Evolutionary conservation across 768 basidiomycete species (phyloP).

Genomic region (Trametes villosa): DNA sequence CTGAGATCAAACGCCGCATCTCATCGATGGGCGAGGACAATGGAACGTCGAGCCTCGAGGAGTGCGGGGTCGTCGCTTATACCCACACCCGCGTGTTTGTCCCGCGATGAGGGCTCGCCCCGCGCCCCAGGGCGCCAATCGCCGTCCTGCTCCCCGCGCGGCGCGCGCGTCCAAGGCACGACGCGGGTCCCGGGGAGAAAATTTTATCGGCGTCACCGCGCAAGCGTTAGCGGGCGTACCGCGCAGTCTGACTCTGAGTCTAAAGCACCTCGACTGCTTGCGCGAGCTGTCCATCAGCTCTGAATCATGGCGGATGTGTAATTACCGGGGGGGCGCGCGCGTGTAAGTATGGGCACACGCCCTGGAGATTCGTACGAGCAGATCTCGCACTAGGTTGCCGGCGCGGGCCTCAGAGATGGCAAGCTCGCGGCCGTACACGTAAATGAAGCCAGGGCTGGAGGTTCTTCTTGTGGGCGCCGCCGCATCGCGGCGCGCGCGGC

Average conservation of each 20-base stretch:
- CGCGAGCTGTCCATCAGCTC: background rate
- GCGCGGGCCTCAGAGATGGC: background rate
- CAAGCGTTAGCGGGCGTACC: too few species aligned
- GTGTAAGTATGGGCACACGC: background rate
- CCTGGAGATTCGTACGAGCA: background rate
- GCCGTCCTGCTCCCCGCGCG: too few species aligned
- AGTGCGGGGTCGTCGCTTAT: background rate
- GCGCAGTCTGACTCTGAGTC: too few species aligned
- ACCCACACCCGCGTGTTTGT: background rate
- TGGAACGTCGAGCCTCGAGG: too few species aligned
- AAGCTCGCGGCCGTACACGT: background rate
- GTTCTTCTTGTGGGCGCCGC: background rate
- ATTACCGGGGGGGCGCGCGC: background rate
- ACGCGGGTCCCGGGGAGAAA: too few species aligned
- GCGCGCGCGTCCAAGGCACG: too few species aligned
- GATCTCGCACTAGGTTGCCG: background rate
- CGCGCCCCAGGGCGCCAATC: too few species aligned
- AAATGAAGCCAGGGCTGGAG: background rate
- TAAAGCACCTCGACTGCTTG: background rate
- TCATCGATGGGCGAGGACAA: background rate
- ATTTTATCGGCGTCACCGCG: too few species aligned
- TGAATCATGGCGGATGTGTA: background rate
- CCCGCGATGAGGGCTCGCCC: too few species aligned
- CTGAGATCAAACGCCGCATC: background rate
- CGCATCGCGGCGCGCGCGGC: too few species aligned